phyloP scores from a whole-genome alignment of 768 basidiomycete species.

The Suillus clintonianus region DNA sequence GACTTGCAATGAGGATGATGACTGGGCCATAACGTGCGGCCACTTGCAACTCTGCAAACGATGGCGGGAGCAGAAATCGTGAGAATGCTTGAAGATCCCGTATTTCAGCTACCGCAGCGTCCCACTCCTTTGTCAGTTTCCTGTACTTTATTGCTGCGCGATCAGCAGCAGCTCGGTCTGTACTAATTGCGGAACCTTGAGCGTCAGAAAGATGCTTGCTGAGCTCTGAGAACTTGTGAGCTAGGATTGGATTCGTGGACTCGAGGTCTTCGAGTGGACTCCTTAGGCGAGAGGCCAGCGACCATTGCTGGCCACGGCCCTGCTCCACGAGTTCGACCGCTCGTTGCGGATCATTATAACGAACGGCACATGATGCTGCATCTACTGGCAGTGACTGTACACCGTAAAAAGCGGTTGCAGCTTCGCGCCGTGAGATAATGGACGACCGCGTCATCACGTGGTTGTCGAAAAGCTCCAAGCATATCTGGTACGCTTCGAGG shows the following conservation, averaged over 20 bases:
- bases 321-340: slow-evolving; percentile 31
- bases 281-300: slow-evolving; percentile 24
- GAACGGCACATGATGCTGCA: slow-evolving; percentile 17
- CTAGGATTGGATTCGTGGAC: background rate
- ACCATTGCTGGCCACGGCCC: slow-evolving; percentile 30
- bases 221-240: slow-evolving; percentile 7
- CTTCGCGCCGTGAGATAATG: background rate
- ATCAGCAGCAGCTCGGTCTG: background rate
- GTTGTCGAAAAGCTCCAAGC: background rate
- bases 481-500: background rate
- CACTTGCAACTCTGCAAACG: slow-evolving; percentile 9
- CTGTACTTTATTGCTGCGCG: slow-evolving; percentile 12
- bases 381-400: background rate
- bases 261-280: slow-evolving; percentile 24
- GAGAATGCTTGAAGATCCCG: slow-evolving; percentile 13
- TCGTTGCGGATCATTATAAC: background rate
- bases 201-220: slow-evolving; percentile 8
- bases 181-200: background rate
- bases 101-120: slow-evolving; percentile 5
- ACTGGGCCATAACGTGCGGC: slow-evolving; percentile 21
- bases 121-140: slow-evolving; percentile 4
- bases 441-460: background rate
- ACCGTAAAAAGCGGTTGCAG: background rate
- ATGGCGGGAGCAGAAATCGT: slow-evolving; percentile 15
- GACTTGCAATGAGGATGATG: slow-evolving; percentile 16